Conservation (phyloP, 768 basidiomycete species). For the Kockovaella imperatae region DNA sequence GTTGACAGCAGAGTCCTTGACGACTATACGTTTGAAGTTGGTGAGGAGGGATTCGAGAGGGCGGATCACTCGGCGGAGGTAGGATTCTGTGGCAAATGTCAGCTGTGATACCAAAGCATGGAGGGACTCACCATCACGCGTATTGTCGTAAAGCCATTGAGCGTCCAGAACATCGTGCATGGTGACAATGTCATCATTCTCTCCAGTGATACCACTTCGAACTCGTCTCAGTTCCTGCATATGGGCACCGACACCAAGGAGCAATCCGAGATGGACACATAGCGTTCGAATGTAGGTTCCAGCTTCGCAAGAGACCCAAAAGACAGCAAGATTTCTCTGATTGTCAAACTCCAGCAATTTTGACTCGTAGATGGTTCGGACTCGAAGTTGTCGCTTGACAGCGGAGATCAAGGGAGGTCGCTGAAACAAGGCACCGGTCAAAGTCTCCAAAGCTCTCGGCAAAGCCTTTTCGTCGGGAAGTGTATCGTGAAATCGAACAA, state of each 20-base stretch:
- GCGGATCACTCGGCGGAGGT: constrained; percentile 86
- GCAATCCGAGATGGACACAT: constrained; percentile 89
- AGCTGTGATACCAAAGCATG: not conserved
- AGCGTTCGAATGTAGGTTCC: constrained; percentile 77
- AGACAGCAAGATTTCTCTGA: constrained; percentile 89
- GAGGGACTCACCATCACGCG: constrained; percentile 66
- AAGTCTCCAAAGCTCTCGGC: constrained; percentile 86
- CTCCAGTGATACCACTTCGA: constrained; percentile 88
- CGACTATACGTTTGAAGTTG: constrained; percentile 96
- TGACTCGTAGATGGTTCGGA: constrained; percentile 94
- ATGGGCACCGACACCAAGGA: constrained; percentile 96
- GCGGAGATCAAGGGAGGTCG: constrained; percentile 97
- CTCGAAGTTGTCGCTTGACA: constrained; percentile 93
- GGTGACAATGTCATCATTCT: constrained; percentile 96
- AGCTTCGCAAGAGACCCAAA: constrained; percentile 98
- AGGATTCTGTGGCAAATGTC: constrained; percentile 58
- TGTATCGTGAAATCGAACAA: constrained; percentile 79
- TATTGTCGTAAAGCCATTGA: constrained; percentile 97
- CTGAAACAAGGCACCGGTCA: constrained; percentile 97
- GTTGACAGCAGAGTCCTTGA: constrained; percentile 98
- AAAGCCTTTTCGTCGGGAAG: constrained; percentile 76
- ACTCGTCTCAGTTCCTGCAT: constrained; percentile 98
- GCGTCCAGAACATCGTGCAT: constrained; percentile 99
- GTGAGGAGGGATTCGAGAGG: constrained; percentile 89
- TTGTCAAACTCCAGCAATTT: constrained; percentile 95